Conservation (phyloP, 2,329 filamentous ascomycete species). For the Aspergillus pseudoglaucus region DNA sequence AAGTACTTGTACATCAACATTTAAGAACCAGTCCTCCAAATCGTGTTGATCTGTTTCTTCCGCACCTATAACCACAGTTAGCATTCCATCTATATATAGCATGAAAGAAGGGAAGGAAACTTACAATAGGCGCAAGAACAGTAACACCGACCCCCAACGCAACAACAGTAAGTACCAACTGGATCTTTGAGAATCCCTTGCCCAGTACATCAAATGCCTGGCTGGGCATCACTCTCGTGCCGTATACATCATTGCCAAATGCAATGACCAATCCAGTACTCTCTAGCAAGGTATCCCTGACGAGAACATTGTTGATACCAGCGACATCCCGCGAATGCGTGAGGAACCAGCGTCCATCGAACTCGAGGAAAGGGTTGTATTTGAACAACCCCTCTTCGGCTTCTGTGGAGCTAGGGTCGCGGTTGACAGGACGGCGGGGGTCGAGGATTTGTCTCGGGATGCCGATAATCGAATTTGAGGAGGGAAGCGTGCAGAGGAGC, state of each 20-base stretch:
- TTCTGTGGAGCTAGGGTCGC: slow-evolving; percentile 74
- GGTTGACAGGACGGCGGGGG: slow-evolving; percentile 75
- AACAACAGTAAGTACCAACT: slow-evolving; percentile 74
- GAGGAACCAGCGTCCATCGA: slow-evolving; percentile 73
- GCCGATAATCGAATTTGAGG: slow-evolving; percentile 66
- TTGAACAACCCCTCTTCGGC: slow-evolving; percentile 72
- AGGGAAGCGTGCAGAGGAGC: slow-evolving; percentile 70
- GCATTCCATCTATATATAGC: neutral
- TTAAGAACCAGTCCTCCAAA: slow-evolving; percentile 12
- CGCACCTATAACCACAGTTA: slow-evolving; percentile 31
- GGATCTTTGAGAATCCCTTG: slow-evolving; percentile 86
- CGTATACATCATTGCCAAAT: slow-evolving; percentile 79
- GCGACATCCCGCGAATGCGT: slow-evolving; percentile 77
- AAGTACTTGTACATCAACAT: too few species aligned
- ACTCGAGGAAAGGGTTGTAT: slow-evolving; percentile 71
- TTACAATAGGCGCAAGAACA: slow-evolving; percentile 77
- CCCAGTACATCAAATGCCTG: slow-evolving; percentile 87
- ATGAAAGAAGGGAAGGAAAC: slow-evolving; percentile 22
- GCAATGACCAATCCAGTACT: slow-evolving; percentile 87
- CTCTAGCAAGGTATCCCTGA: slow-evolving; percentile 73
- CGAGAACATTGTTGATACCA: slow-evolving; percentile 66
- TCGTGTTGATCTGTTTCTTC: slow-evolving; percentile 45
- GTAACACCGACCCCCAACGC: slow-evolving; percentile 71
- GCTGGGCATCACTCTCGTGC: slow-evolving; percentile 78
- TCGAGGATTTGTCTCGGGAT: slow-evolving; percentile 76